phyloP scores from a whole-genome alignment of 345 rosid genomes.

The Cardamine chenopodiifolia region DNA sequence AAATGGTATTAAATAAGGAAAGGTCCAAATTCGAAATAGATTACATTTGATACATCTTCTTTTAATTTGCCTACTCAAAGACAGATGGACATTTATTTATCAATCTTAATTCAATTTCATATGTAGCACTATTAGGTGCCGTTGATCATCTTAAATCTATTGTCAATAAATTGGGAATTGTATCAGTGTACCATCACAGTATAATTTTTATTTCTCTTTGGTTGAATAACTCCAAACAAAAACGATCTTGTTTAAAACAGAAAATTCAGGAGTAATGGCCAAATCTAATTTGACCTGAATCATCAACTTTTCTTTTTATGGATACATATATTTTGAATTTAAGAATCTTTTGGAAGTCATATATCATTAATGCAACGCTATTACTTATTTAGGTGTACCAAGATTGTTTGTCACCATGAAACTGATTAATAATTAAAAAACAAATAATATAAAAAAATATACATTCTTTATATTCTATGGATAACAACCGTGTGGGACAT shows the following conservation, averaged over 20 bases:
- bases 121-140: neutral
- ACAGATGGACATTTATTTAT: slow-evolving; percentile 40
- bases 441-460: neutral
- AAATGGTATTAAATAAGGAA: slow-evolving; percentile 35
- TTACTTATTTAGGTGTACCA: neutral
- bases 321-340: neutral
- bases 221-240: slow-evolving; percentile 30
- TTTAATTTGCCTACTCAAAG: slow-evolving; percentile 27
- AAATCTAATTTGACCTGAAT: slow-evolving; percentile 17
- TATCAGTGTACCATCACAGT: neutral
- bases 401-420: neutral
- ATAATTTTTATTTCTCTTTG: slow-evolving; percentile 12
- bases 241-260: neutral
- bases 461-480: neutral
- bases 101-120: neutral
- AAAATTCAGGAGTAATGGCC: slow-evolving; percentile 10
- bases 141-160: slow-evolving; percentile 6
- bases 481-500: neutral
- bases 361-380: neutral
- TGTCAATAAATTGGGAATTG: slow-evolving; percentile 23
- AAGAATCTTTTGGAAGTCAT: neutral
- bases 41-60: slow-evolving; percentile 9
- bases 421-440: neutral
- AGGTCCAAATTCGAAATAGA: slow-evolving; percentile 38
- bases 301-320: neutral